A percentile compares a stretch with the other conserved stretches of the same genome.
Conservation (phyloP, 1,284 basidiomycete genomes). For the Apiotrichum siamense region DNA sequence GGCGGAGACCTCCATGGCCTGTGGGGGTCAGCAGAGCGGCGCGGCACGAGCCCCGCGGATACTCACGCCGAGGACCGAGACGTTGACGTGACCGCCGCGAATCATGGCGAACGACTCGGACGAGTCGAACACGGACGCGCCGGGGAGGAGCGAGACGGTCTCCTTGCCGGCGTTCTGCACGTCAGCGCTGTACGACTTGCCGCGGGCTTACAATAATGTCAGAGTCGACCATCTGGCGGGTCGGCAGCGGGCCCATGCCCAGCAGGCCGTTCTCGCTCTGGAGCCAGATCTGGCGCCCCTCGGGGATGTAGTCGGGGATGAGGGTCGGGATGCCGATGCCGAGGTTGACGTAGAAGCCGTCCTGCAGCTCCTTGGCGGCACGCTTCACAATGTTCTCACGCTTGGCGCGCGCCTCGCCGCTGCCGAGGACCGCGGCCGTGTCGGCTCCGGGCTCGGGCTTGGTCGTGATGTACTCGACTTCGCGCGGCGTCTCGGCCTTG, state of each 20-base stretch:
- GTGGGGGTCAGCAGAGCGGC: constrained; percentile 1
- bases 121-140: constrained; percentile 84
- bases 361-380: constrained; percentile 81
- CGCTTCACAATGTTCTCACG: constrained; percentile 64
- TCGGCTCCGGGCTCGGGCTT: constrained; percentile 33
- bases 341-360: constrained; percentile 75
- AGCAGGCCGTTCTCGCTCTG: constrained; percentile 91
- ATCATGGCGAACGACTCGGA: constrained; percentile 91
- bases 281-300: constrained; percentile 75
- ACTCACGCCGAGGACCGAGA: constrained; percentile 68
- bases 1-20: constrained; percentile 76
- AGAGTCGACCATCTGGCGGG: constrained; percentile 76
- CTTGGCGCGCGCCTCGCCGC: constrained; percentile 47
- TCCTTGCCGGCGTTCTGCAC: constrained; percentile 81
- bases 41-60: no score
- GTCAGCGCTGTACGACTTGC: not conserved
- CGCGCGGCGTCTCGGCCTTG: constrained; percentile 67
- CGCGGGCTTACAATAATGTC: constrained; percentile 62
- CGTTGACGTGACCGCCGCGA: constrained; percentile 86
- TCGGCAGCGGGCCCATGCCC: constrained; percentile 92
- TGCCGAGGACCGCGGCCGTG: constrained; percentile 16
- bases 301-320: constrained; percentile 74
- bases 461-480: constrained; percentile 66
- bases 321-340: constrained; percentile 86
- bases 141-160: constrained; percentile 82